Evolutionary conservation across 1,284 basidiomycete species (phyloP).

Genomic region (Heterobasidion irregulare): DNA sequence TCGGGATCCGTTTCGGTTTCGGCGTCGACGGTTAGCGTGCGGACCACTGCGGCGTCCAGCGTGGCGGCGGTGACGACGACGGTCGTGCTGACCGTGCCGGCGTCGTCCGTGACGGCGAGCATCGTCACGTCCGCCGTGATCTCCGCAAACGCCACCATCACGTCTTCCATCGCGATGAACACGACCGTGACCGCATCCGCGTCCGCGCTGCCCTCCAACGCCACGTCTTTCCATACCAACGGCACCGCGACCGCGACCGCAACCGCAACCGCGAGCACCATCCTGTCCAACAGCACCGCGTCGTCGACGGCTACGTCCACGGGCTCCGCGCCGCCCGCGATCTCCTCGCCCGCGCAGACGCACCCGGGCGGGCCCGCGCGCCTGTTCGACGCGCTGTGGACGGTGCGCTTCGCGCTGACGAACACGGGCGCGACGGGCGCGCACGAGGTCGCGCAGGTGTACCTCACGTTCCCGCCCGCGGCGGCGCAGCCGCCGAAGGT

Average conservation of each 20-base stretch:
- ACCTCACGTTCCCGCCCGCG: neutral
- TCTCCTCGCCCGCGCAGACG: slow-evolving; percentile 11
- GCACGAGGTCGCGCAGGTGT: slow-evolving; percentile 13
- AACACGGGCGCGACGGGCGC: slow-evolving; percentile 23
- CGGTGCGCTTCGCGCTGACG: slow-evolving; percentile 19
- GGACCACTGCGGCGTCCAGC: neutral
- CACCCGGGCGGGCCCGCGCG: slow-evolving; percentile 18
- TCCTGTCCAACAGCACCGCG: neutral
- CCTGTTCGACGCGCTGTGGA: slow-evolving; percentile 7
- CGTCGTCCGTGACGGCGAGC: neutral
- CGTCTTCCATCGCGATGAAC: neutral
- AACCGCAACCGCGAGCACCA: too few relatives aligned
- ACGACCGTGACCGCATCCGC: neutral
- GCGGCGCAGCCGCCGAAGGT: neutral
- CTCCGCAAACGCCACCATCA: neutral
- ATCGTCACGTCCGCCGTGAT: neutral
- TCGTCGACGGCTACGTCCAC: neutral
- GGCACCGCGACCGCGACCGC: neutral
- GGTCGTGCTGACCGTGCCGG: neutral
- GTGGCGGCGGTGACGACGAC: neutral
- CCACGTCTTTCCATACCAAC: neutral
- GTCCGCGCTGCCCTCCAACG: neutral
- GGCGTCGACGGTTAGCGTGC: neutral
- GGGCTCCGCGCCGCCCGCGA: slow-evolving; percentile 4
- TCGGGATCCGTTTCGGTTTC: neutral